These are phyloP conservation scores for Scenedesmus sp. DNA, from an alignment of 163 green algal genomes.

Conservation along the genomic window DNA sequence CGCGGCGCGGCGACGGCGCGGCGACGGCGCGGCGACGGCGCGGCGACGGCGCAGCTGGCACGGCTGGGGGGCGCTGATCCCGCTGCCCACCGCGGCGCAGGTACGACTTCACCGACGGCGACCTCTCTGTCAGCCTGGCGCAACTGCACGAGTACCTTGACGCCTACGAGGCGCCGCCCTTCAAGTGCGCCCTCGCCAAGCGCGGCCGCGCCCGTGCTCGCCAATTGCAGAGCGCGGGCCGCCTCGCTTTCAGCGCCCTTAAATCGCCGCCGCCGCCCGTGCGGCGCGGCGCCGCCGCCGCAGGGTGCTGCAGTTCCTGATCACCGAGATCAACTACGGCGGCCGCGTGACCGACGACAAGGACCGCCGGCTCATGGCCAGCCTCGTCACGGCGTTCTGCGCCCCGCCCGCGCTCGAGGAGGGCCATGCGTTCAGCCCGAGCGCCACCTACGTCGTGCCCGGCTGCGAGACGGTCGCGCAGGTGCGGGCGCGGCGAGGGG, in stretches of 20 bases:
- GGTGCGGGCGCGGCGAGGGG: neutral
- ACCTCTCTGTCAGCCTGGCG: conserved; percentile 80
- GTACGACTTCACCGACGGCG: conserved; percentile 90
- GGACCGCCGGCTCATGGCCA: conserved; percentile 86
- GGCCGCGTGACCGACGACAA: conserved; percentile 89
- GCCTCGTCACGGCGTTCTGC: conserved; percentile 78
- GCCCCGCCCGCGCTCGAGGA: conserved; percentile 55
- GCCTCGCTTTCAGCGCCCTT: too few relatives aligned
- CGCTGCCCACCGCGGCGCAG: conserved; percentile 3
- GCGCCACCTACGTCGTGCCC: conserved; percentile 55
- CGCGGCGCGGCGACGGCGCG: too few relatives aligned
- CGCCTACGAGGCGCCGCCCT: conserved; percentile 73
- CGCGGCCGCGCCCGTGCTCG: too few relatives aligned
- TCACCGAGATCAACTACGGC: conserved; percentile 92
- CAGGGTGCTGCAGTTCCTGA: conserved; percentile 83
- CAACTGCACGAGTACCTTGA: conserved; percentile 88
- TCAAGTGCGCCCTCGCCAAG: conserved; percentile 36
- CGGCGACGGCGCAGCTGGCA: neutral
- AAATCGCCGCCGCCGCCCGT: too few relatives aligned
- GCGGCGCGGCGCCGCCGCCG: conserved; percentile 24
- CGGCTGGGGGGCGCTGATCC: neutral
- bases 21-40: too few relatives aligned
- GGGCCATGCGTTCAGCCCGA: conserved; percentile 60
- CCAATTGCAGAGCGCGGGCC: too few relatives aligned
- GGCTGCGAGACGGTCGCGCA: conserved; percentile 55